Evolutionary conservation across 2,329 filamentous ascomycete genomes (phyloP), one percentile per base, ranked within the genome.

Genomic region (Xylariaceae sp.): DNA sequence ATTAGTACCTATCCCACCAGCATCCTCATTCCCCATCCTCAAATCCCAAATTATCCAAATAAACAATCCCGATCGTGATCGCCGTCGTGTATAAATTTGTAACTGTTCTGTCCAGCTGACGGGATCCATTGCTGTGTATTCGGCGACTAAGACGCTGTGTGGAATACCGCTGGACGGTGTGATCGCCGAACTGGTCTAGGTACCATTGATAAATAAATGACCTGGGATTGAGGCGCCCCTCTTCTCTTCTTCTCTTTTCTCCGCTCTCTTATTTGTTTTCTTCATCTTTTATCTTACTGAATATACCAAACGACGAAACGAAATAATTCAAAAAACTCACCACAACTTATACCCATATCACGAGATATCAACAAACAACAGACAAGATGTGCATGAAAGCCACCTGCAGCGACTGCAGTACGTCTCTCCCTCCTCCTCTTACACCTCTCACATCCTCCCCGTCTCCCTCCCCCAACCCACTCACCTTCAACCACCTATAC

Each of bases 341-440:
- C 45, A 30, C 48, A 53, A 13, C 4, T 17, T 57, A 50, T 23
- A 37, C 9, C 5, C 9, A 45, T n/a, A 13, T n/a, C 42, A 5
- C 42, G n/a, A 13, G 15, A 13, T 51, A 34, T 0, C 8, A 35
- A 30, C 45, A 42, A 15, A 7, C 11, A n/a, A 30, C 39, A n/a
- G 45, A 39, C 66, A 72, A 65, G 11, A 89, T 89, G 87, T 89
- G 87, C 72, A 86, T 80, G 74, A 83, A 83, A 72, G 81, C 83
- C 23, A 80, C 75, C 61, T 89, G 87, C 74, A 74, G 75, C 62
- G 81, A 76, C 55, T 89, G 87, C 76, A 76, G 86, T 88, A 79
- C 68, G 84, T 77, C 45, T 55, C 39, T 39, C 11, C 37, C 17
- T 23, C 23, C 4, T 9, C 6, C 30, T 7, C 39, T 18, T 17